Evolutionary conservation across 768 basidiomycete genomes (phyloP), one percentile per base, ranked within the genome.

Genomic region (Goffeauzyma gilvescens): DNA sequence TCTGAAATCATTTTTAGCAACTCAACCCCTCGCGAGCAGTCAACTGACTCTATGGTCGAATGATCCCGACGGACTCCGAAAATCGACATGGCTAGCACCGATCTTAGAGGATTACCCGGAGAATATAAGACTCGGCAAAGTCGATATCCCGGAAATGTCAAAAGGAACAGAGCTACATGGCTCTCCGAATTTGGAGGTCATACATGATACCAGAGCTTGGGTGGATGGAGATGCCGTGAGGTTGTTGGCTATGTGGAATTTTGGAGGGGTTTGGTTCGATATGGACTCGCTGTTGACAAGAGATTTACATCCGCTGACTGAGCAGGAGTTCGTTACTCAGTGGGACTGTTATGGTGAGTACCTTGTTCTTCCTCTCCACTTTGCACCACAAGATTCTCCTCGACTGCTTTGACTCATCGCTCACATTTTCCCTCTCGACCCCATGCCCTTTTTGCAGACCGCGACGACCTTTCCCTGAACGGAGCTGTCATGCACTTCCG

Each of bases 241-340:
- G 38, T 58, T 95, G 50, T 66, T 98, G 46, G 73, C 87, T 22
- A 65, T 93, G 25, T 95, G 87, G 83, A 75, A 74, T 48, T 76
- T 73, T 55, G 90, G 90, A 1, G 90, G 90, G 0, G 75, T 93
- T 18, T 96, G 90, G 90, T 71, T 95, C 35, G 90, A 98, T 60
- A 93, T 95, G 86, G 90, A 98, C 63, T 81, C 81, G 38, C 71
- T 96, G 42, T 67, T 95, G 49, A 90, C 85, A 33, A 69, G 90
- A 42, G 82, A 87, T 65, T 66, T 96, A 25, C 69, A 76, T 2
- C 86, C 89, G 7, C 68, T 95, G 42, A 70, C 81, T 5, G 89
- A 93, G 60, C 80, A 84, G 55, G 90, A 98, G 63, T 98, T 89
- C 58, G 84, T 95, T 8, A 90, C 85, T 1, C 87, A 98, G 55